phyloP scores from a whole-genome alignment of 2,329 filamentous ascomycete genomes.

The Paraconiothyrium sp. region DNA sequence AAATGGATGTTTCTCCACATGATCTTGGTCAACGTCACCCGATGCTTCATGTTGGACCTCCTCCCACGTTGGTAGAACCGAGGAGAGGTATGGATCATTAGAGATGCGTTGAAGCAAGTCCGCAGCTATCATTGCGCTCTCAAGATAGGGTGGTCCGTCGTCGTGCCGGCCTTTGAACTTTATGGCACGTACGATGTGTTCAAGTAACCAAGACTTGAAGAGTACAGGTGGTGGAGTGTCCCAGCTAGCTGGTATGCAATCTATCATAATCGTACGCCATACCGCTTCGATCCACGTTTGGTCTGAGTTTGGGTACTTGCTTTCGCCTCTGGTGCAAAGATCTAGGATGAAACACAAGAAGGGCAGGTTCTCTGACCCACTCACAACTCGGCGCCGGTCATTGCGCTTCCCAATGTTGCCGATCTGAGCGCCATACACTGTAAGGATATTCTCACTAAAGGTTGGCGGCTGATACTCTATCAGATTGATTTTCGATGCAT shows the following conservation, averaged over 20 bases:
- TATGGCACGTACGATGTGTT: slow-evolving; percentile 6
- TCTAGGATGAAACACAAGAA: slow-evolving; percentile 1
- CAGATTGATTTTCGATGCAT: background rate
- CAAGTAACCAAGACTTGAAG: slow-evolving; percentile 1
- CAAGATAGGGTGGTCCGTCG: too few relatives aligned
- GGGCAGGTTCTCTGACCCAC: slow-evolving; percentile 3
- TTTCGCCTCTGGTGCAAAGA: background rate
- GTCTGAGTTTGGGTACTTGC: slow-evolving; percentile 5
- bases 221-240: background rate
- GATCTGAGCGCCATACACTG: slow-evolving; percentile 3
- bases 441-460: background rate
- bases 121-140: background rate
- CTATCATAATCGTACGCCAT: background rate
- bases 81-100: background rate
- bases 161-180: background rate
- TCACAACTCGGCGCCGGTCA: slow-evolving; percentile 1
- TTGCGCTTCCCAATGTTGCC: slow-evolving; percentile 4
- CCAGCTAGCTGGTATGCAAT: slow-evolving; percentile 10
- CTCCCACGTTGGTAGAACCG: slow-evolving; percentile 1
- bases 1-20: slow-evolving; percentile 7
- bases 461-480: background rate
- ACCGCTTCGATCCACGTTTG: slow-evolving; percentile 9
- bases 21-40: background rate
- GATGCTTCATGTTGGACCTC: background rate
- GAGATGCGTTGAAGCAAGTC: background rate